Percentiles rank a stretch among this genome's conserved stretches.
These are phyloP conservation scores for Dichotomopilus funicola DNA, from an alignment of 2,329 filamentous ascomycete genomes.

Conservation along the genomic window DNA sequence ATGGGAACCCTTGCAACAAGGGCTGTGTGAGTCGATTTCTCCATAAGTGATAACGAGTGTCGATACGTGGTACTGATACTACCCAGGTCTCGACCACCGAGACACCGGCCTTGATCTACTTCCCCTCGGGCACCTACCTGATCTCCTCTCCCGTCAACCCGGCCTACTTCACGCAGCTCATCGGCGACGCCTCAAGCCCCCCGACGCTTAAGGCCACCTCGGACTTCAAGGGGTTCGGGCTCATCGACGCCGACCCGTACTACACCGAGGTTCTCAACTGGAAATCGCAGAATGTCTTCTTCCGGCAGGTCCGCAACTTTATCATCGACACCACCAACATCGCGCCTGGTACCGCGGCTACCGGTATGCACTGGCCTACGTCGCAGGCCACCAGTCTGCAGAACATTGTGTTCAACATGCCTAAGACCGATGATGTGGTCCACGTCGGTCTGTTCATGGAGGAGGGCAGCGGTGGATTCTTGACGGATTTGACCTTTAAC, in stretches of 20 bases:
- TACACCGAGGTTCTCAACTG: slow-evolving; percentile 38
- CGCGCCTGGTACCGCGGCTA: slow-evolving; percentile 39
- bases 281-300: slow-evolving; percentile 55
- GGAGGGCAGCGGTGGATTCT: slow-evolving; percentile 30
- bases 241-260: slow-evolving; percentile 46
- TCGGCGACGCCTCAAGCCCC: slow-evolving; percentile 59
- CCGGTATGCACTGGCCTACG: slow-evolving; percentile 63
- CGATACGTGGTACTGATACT: slow-evolving; percentile 11
- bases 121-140: slow-evolving; percentile 54
- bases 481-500: slow-evolving; percentile 53
- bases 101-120: slow-evolving; percentile 38
- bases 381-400: slow-evolving; percentile 57
- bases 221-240: slow-evolving; percentile 42
- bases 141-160: slow-evolving; percentile 65
- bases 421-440: slow-evolving; percentile 40
- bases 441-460: slow-evolving; percentile 55
- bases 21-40: slow-evolving; percentile 33
- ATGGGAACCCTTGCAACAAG: slow-evolving; percentile 35
- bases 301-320: slow-evolving; percentile 53
- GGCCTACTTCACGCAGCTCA: slow-evolving; percentile 73
- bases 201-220: slow-evolving; percentile 50
- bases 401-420: slow-evolving; percentile 52
- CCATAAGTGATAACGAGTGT: neutral
- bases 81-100: slow-evolving; percentile 34
- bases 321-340: slow-evolving; percentile 52